Base-by-base conservation (phyloP, 176 grass and related monocot species). In the Triticum dicoccoides region DNA sequence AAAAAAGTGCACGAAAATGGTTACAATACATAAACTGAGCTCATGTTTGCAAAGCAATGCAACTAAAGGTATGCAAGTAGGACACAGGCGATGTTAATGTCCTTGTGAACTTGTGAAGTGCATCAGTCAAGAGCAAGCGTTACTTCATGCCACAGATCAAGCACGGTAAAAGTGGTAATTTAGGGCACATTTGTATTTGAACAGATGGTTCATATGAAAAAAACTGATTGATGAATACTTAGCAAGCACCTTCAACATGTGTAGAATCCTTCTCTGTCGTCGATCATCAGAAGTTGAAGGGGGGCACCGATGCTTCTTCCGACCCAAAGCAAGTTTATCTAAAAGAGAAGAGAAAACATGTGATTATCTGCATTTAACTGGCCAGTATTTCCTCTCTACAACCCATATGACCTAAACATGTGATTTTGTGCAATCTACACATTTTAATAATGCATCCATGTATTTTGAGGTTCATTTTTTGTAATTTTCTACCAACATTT, bases 241-340 rank as follows among this genome's bases (percentile, higher is more conserved):
- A 85, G 62, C 18, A 70, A 41, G 80, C 32, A 98, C 96, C 96
- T 89, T 83, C 68, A 98, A 81, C 85, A 87, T 94, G 80, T 95
- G 87, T 17, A 98, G 73, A 92, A 98, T 98, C 73, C 93, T 92
- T 83, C 79, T 82, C 83, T 98, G 88, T 9, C 96, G 92, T 73
- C 61, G 91, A 68, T 83, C 84, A 89, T 78, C 84, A 65, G 86
- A 79, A 83, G 88, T 93, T 81, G 81, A 85, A 67, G 84, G 81
- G 59, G 66, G 70, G 73, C 91, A 75, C 32, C 74, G 81, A 73
- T 84, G 80, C 81, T 88, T 93, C 89, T 82, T 87, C 29, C 62
- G 63, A 78, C 77, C 65, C 39, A 27, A 64, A 90, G 86, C 21
- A 77, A 79, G 34, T 84, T 88, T 84, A 75, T 84, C 86, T 82